These are phyloP conservation scores for Nephelium lappaceum DNA, from an alignment of 345 rosid species.

Conservation along the genomic window DNA sequence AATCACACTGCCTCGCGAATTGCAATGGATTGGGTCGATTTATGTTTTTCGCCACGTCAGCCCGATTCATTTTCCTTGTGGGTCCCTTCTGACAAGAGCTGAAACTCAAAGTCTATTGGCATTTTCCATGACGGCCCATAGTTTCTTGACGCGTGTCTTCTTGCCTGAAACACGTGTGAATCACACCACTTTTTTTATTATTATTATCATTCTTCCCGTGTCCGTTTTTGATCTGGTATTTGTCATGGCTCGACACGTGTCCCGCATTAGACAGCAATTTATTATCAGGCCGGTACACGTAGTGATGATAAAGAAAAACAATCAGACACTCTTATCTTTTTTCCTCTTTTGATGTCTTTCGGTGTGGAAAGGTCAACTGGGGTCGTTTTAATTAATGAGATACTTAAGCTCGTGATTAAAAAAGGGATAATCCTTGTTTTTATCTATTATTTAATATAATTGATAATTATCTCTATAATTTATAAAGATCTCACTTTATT, in stretches of 20 bases:
- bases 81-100: neutral
- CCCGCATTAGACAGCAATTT: neutral
- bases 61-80: neutral
- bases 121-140: neutral
- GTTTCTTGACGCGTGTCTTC: neutral
- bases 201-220: no score
- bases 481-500: no score
- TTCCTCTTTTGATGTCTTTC: constrained; percentile 4
- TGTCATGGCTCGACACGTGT: neutral
- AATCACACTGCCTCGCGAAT: no score
- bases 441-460: no score
- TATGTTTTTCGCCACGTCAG: constrained; percentile 4
- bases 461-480: no score
- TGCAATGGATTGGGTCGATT: neutral
- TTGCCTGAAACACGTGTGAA: neutral
- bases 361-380: neutral
- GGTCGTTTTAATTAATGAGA: no score
- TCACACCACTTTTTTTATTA: neutral
- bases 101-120: neutral
- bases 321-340: no score
- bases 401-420: no score
- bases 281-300: neutral
- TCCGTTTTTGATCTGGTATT: no score
- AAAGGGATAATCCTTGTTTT: no score
- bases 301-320: neutral